Percentiles rank a stretch among this genome's conserved stretches.
Conservation (phyloP, 1,284 basidiomycete genomes). For the Earliella scabrosa region DNA sequence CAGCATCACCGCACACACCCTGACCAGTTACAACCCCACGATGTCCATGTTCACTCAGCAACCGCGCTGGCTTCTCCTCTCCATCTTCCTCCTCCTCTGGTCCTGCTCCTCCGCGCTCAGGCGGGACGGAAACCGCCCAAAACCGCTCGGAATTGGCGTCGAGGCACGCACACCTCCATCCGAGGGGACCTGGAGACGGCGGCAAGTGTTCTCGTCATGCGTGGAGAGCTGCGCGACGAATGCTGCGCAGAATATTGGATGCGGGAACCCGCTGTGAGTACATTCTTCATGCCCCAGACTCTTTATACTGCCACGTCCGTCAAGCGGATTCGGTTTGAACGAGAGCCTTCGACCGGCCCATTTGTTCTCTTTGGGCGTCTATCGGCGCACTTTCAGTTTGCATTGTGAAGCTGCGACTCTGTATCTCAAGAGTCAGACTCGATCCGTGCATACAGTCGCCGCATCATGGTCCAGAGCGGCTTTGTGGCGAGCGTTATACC, state of each 20-base stretch:
- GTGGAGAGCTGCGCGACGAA: constrained; percentile 13
- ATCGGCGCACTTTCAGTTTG: too few species aligned
- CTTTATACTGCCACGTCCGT: too few species aligned
- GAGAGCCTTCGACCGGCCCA: too few species aligned
- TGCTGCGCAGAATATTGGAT: constrained; percentile 14
- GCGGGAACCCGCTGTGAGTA: constrained; percentile 24
- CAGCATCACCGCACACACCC: too few species aligned
- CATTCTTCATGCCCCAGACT: neutral
- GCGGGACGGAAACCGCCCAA: constrained; percentile 11
- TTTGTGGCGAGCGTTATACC: too few species aligned
- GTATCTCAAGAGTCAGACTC: too few species aligned
- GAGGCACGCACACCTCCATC: constrained; percentile 14
- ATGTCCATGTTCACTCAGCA: constrained; percentile 9
- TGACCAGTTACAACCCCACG: constrained; percentile 7
- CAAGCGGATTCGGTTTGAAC: too few species aligned
- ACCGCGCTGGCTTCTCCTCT: constrained; percentile 28
- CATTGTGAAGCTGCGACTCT: too few species aligned
- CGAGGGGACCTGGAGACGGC: constrained; percentile 1
- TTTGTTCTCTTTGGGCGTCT: too few species aligned
- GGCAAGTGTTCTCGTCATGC: constrained; percentile 12
- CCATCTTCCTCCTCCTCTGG: constrained; percentile 25
- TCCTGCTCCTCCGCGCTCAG: constrained; percentile 19
- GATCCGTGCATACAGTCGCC: too few species aligned
- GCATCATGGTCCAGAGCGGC: too few species aligned
- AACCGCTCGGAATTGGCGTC: constrained; percentile 21